Evolutionary conservation across 305 asterid genomes (phyloP).

Genomic region (Solanum chacoense): DNA sequence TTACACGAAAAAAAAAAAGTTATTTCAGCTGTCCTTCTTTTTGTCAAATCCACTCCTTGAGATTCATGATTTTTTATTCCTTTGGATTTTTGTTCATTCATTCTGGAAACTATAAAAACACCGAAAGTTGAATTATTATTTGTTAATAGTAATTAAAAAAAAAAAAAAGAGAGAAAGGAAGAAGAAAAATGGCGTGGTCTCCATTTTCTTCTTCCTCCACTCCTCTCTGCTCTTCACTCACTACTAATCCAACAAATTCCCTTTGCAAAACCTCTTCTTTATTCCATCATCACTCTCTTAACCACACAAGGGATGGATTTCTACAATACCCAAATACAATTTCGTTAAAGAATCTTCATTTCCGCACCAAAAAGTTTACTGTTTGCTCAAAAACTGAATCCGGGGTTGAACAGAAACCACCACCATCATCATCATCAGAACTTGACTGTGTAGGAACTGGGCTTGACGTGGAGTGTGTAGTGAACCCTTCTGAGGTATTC

Average conservation of each 20-base stretch:
- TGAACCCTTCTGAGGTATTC: constrained; percentile 21
- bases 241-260: not conserved
- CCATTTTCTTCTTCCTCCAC: not conserved
- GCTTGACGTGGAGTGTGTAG: constrained; percentile 44
- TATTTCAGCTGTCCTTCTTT: not conserved
- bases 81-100: not conserved
- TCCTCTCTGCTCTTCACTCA: not conserved
- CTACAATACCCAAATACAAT: not conserved
- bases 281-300: not conserved
- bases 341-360: not conserved
- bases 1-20: not conserved
- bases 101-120: not conserved
- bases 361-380: not conserved
- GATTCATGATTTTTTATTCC: not conserved
- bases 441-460: constrained; percentile 63
- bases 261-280: not conserved
- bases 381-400: constrained; percentile 24
- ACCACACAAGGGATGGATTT: not conserved
- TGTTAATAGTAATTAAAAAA: not conserved
- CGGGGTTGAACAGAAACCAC: constrained; percentile 17
- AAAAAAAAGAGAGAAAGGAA: not conserved
- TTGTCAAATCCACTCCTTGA: not conserved
- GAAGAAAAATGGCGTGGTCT: not conserved
- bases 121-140: not conserved
- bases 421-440: constrained; percentile 21